Conservation (phyloP, 192 early-diverging fungal genomes). For the Fimicolochytrium jonesii region DNA sequence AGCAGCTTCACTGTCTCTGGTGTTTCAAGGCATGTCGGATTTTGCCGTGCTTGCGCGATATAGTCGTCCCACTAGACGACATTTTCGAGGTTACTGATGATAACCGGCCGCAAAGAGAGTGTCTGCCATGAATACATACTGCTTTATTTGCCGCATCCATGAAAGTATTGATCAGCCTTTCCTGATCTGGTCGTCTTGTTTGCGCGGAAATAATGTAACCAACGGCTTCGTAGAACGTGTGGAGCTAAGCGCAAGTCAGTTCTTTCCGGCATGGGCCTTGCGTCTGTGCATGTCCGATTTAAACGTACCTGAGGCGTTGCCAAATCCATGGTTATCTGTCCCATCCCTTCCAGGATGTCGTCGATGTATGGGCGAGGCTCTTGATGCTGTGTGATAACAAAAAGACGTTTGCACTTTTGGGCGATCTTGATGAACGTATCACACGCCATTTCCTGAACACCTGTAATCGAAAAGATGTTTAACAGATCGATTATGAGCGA, state of each 20-base stretch:
- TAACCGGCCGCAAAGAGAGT: no score
- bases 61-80: slow-evolving; percentile 87
- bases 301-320: no score
- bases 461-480: slow-evolving; percentile 11
- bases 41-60: slow-evolving; percentile 66
- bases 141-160: slow-evolving; percentile 89
- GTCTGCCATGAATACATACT: no score
- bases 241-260: no score
- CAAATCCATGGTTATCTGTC: slow-evolving; percentile 83
- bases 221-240: slow-evolving; percentile 98
- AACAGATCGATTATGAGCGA: no score
- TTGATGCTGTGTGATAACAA: slow-evolving; percentile 87
- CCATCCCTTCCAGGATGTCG: slow-evolving; percentile 82
- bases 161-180: slow-evolving; percentile 74
- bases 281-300: no score
- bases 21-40: slow-evolving; percentile 66
- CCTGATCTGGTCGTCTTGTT: slow-evolving; percentile 69
- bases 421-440: slow-evolving; percentile 99
- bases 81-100: no score
- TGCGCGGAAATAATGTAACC: slow-evolving; percentile 98
- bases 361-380: slow-evolving; percentile 93
- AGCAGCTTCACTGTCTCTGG: slow-evolving; percentile 81
- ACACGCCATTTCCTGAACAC: slow-evolving; percentile 99
- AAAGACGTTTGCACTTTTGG: slow-evolving; percentile 94
- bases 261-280: no score